Conservation (phyloP, 495 filamentous ascomycete genomes). For the Cercophora samala region DNA sequence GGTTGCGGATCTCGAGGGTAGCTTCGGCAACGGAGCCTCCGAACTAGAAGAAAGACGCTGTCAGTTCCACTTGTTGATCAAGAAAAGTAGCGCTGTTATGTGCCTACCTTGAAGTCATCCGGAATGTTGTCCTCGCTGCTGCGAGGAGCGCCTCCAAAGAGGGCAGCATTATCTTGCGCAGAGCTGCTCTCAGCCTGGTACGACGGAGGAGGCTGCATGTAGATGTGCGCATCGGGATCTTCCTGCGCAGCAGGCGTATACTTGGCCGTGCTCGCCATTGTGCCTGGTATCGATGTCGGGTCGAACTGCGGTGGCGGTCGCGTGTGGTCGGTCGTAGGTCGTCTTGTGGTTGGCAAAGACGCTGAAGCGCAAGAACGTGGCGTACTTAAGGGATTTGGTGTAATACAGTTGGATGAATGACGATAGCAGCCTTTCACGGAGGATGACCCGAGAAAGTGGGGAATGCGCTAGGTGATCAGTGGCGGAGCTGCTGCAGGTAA, state of each 20-base stretch:
- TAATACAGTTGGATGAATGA: slow-evolving; percentile 3
- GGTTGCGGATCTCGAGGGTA: slow-evolving; percentile 91
- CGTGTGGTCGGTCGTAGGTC: background rate
- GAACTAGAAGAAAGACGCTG: slow-evolving; percentile 52
- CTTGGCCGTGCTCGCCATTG: slow-evolving; percentile 66
- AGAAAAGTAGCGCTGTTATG: background rate
- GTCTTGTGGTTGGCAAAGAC: background rate
- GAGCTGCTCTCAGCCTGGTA: slow-evolving; percentile 53
- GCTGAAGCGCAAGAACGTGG: background rate
- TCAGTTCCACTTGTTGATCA: slow-evolving; percentile 1
- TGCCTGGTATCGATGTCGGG: slow-evolving; percentile 4
- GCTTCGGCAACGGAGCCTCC: slow-evolving; percentile 88
- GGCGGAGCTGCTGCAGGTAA: slow-evolving; percentile 16
- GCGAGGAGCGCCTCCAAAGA: slow-evolving; percentile 53
- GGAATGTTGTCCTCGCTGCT: slow-evolving; percentile 85
- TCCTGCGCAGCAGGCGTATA: slow-evolving; percentile 69
- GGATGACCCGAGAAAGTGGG: slow-evolving; percentile 20
- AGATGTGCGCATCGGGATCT: slow-evolving; percentile 63
- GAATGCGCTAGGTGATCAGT: slow-evolving; percentile 10
- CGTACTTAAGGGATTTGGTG: background rate
- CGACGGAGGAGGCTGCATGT: slow-evolving; percentile 81
- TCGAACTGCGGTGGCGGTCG: background rate
- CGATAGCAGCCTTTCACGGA: slow-evolving; percentile 9
- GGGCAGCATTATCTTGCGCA: slow-evolving; percentile 37
- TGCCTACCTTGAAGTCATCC: slow-evolving; percentile 87